A percentile compares a stretch with the other conserved stretches of the same genome.
phyloP scores from a whole-genome alignment of 1,284 basidiomycete genomes.

The Rhizopogon parksii region DNA sequence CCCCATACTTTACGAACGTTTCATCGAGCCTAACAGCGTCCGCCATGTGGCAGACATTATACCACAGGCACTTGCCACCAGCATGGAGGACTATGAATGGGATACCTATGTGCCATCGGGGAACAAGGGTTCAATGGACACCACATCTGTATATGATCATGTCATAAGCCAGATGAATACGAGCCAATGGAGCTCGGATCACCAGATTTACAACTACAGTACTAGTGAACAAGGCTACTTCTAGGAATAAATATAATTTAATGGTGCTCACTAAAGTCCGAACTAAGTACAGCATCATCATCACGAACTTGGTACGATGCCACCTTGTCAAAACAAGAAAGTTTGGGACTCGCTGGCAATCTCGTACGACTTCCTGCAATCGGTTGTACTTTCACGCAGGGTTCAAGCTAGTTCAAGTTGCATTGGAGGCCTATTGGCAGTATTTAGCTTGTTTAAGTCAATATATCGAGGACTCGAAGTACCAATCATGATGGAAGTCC shows the following conservation, averaged over 20 bases:
- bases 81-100: neutral
- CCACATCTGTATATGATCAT: neutral
- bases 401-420: no score
- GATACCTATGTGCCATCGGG: neutral
- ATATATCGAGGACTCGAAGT: no score
- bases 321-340: no score
- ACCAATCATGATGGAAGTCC: no score
- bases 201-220: neutral
- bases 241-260: neutral
- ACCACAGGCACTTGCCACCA: neutral
- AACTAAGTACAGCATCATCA: neutral
- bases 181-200: neutral
- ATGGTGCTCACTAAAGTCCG: neutral
- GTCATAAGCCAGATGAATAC: neutral
- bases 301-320: neutral
- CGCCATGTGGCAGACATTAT: neutral
- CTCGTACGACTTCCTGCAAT: no score
- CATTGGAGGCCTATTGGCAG: no score
- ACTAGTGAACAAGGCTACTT: neutral
- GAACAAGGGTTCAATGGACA: neutral
- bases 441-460: no score
- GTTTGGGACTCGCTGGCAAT: no score
- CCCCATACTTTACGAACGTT: neutral
- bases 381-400: no score
- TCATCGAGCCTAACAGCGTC: neutral